These are phyloP conservation scores for Pyracantha coccinea DNA, from an alignment of 331 rosid genomes.

Conservation along the genomic window DNA sequence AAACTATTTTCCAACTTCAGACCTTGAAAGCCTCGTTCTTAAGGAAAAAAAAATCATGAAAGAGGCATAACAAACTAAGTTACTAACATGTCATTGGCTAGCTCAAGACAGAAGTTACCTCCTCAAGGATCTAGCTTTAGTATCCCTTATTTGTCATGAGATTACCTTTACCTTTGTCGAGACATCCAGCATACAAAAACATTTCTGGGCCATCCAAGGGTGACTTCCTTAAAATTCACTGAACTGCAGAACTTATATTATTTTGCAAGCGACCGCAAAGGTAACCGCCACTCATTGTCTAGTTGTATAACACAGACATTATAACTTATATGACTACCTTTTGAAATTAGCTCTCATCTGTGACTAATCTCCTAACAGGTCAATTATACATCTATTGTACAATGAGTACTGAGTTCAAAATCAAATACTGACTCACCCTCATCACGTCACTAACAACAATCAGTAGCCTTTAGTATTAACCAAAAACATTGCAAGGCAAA, in stretches of 20 bases:
- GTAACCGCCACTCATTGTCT: background rate
- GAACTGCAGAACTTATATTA: background rate
- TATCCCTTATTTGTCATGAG: background rate
- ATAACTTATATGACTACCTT: background rate
- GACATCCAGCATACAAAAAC: background rate
- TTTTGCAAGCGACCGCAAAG: background rate
- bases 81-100: background rate
- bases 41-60: background rate
- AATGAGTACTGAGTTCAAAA: background rate
- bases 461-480: slow-evolving; percentile 16
- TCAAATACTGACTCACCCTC: slow-evolving; percentile 5
- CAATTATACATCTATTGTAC: background rate
- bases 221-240: background rate
- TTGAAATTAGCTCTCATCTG: background rate
- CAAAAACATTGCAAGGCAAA: slow-evolving; percentile 30
- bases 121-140: background rate
- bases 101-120: background rate
- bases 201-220: background rate
- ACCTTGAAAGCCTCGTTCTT: background rate
- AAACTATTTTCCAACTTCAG: background rate
- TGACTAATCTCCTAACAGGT: background rate
- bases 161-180: background rate
- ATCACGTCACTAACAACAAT: slow-evolving; percentile 18
- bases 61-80: background rate
- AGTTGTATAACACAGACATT: background rate